Evolutionary conservation across 345 rosid genomes (phyloP).

Genomic region (Rubroshorea leprosula): DNA sequence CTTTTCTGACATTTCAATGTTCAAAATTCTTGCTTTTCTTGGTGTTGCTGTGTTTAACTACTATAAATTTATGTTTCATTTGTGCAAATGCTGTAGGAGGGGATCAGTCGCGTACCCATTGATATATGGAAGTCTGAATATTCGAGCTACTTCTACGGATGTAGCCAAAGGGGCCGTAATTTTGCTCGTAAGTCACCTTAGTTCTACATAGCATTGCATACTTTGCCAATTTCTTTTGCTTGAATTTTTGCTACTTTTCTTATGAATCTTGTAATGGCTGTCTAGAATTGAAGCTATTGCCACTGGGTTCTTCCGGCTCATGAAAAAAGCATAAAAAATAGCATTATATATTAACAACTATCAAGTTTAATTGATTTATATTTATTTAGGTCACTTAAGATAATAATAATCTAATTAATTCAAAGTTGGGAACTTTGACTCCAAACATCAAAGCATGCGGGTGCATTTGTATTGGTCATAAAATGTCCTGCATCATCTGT

Average conservation of each 20-base stretch:
- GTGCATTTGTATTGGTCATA: background rate
- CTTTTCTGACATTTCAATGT: background rate
- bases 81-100: constrained; percentile 35
- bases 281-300: too few species aligned
- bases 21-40: background rate
- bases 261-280: too few species aligned
- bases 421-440: background rate
- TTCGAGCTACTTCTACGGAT: constrained; percentile 61
- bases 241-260: too few species aligned
- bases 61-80: background rate
- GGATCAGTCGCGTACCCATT: constrained; percentile 44
- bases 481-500: background rate
- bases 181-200: constrained; percentile 52
- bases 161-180: constrained; percentile 69
- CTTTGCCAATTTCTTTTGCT: too few species aligned
- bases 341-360: too few species aligned
- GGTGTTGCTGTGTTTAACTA: background rate
- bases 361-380: too few species aligned
- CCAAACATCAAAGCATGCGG: too few species aligned
- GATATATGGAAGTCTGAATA: constrained; percentile 87
- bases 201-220: too few species aligned
- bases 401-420: background rate
- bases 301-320: too few species aligned
- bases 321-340: too few species aligned
- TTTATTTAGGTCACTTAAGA: constrained; percentile 34